These are phyloP conservation scores for Apiotrichum mycotoxinovorans DNA, from an alignment of 1,284 basidiomycete genomes.

Conservation along the genomic window DNA sequence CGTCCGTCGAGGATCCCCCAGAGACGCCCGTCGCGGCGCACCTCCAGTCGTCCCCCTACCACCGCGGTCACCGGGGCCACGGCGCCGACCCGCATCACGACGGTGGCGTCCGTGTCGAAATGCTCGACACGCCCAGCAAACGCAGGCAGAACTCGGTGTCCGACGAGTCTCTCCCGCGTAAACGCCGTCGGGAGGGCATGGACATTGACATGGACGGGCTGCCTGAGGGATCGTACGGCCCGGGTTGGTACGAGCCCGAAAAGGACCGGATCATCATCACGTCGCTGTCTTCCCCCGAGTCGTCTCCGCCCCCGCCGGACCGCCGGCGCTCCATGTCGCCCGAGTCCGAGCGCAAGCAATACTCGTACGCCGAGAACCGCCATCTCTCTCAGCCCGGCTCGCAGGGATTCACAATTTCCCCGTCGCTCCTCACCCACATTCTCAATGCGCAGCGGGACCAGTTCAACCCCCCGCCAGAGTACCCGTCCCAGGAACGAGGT, in stretches of 20 bases:
- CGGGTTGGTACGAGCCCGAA: conserved; percentile 44
- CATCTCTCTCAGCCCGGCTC: conserved; percentile 40
- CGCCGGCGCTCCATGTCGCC: neutral
- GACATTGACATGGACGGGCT: conserved; percentile 29
- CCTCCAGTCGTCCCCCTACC: neutral
- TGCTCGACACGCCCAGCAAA: conserved; percentile 18
- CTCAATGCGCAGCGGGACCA: conserved; percentile 34
- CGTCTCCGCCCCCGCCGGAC: conserved; percentile 23
- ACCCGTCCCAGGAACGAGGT: conserved; percentile 18
- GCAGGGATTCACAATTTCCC: conserved; percentile 43
- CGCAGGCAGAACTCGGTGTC: conserved; percentile 16
- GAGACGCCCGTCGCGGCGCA: neutral
- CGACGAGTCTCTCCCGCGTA: neutral
- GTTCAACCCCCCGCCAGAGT: conserved; percentile 2
- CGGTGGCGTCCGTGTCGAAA: conserved; percentile 7
- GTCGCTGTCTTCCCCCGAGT: conserved; percentile 29
- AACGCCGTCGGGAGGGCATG: conserved; percentile 5
- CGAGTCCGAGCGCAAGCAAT: neutral
- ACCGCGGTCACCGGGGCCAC: neutral
- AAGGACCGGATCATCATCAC: conserved; percentile 47
- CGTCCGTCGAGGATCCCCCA: conserved; percentile 27
- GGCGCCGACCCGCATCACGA: neutral
- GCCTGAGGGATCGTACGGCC: conserved; percentile 5
- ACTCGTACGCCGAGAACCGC: conserved; percentile 17
- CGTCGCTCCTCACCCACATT: conserved; percentile 44